Evolutionary conservation across 768 basidiomycete genomes (phyloP).

Genomic region (Mycena kentingensis): DNA sequence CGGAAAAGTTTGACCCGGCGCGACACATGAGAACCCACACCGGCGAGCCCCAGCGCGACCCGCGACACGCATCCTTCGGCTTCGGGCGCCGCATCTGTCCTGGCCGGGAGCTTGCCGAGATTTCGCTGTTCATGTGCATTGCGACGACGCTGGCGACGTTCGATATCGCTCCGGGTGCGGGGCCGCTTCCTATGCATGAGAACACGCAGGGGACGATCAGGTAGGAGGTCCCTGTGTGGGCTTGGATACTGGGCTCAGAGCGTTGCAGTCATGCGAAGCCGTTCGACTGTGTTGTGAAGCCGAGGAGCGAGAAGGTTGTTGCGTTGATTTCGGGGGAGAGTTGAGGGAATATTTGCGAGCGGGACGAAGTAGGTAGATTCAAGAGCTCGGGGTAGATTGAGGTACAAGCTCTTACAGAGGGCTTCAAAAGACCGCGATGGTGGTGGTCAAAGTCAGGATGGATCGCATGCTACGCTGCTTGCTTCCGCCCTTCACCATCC

Average conservation of each 20-base stretch:
- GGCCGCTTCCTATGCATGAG: conserved; percentile 46
- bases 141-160: conserved; percentile 51
- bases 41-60: conserved; percentile 40
- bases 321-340: conserved; percentile 29
- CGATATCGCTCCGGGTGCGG: conserved; percentile 44
- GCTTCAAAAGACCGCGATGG: too few relatives aligned
- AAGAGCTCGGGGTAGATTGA: too few relatives aligned
- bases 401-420: too few relatives aligned
- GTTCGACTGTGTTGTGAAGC: conserved; percentile 37
- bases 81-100: conserved; percentile 51
- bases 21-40: conserved; percentile 39
- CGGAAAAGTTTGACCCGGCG: conserved; percentile 51
- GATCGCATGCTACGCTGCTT: too few relatives aligned
- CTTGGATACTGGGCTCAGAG: background rate
- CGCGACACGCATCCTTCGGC: conserved; percentile 46
- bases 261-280: conserved; percentile 34
- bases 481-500: too few relatives aligned
- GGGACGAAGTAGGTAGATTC: too few relatives aligned
- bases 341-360: too few relatives aligned
- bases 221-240: conserved; percentile 30
- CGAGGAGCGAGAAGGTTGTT: conserved; percentile 34
- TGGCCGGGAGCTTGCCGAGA: conserved; percentile 55
- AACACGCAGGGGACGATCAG: conserved; percentile 48
- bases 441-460: too few relatives aligned
- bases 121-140: conserved; percentile 47